A percentile compares a stretch with the other conserved stretches of the same genome.
These are phyloP conservation scores for Phytophthora ramorum DNA, from an alignment of 352 stramenopile genomes.

Conservation along the genomic window DNA sequence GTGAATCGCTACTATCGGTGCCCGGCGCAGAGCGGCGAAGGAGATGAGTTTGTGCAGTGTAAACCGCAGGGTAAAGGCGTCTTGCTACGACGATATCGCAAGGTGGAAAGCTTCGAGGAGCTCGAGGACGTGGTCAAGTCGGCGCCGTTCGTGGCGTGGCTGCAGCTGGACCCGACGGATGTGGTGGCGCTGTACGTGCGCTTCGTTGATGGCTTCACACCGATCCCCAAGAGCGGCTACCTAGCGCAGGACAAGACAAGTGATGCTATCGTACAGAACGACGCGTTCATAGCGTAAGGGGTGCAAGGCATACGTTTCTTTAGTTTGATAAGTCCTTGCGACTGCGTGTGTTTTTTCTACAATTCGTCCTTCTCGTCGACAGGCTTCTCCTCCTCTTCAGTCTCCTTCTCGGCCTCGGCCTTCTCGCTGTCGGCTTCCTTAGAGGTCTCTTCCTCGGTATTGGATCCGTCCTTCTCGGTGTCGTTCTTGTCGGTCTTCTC, in stretches of 20 bases:
- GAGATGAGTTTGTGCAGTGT: constrained; percentile 38
- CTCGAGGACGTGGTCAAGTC: constrained; percentile 33
- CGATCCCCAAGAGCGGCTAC: constrained; percentile 48
- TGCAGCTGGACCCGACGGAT: constrained; percentile 41
- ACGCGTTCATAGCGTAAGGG: constrained; percentile 11
- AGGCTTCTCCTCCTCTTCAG: constrained; percentile 34
- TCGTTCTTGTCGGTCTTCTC: constrained; percentile 53
- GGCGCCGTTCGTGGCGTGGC: constrained; percentile 37
- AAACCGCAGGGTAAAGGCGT: constrained; percentile 65
- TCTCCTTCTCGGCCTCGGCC: constrained; percentile 24
- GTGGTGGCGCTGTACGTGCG: constrained; percentile 41
- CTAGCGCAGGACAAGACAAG: constrained; percentile 21
- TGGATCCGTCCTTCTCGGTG: constrained; percentile 42
- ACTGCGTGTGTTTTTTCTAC: constrained; percentile 49
- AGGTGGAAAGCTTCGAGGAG: constrained; percentile 15
- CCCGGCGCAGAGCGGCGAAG: constrained; percentile 10
- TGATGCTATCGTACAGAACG: constrained; percentile 3
- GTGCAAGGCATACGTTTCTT: constrained; percentile 31
- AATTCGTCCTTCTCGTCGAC: constrained; percentile 59
- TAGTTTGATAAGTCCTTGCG: constrained; percentile 37
- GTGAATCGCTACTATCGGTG: constrained; percentile 58
- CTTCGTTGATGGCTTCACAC: constrained; percentile 52
- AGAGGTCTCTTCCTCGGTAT: constrained; percentile 38
- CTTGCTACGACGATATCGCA: constrained; percentile 50
- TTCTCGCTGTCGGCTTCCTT: constrained; percentile 38